Base-by-base conservation (phyloP, 345 rosid genomes). In the Erysimum cheiranthoides region DNA sequence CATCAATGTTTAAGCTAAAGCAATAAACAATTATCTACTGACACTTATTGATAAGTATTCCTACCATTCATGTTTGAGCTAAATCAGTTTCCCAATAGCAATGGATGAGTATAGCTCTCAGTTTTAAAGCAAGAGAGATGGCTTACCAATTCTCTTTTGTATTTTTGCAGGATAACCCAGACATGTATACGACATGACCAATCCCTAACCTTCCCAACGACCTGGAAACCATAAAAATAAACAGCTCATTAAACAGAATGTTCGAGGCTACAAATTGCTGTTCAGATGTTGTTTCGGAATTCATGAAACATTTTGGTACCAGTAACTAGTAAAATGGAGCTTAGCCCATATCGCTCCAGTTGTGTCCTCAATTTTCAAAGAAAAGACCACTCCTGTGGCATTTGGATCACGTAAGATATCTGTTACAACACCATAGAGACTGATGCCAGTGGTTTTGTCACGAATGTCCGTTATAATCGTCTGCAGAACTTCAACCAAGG, bases 391-490 rank as follows among this genome's bases (percentile, higher is more conserved):
- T 64, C 80, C 82, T 46, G 70, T n/a, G 42, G 73, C 70, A n/a
- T 81, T 84, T 70, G 66, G 70, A 78, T 88, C 90, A 66, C 81
- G 53, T 49, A 39, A 73, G 10, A 87, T 65, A 38, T 92, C 92
- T 57, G 72, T 73, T 60, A 92, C 90, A 40, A 88, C 73, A 18
- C 94, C 96, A 75, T 89, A 92, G 49, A 95, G 91, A 81, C 94
- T 90, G 86, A 95, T 66, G 46, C 96, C 84, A 43, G 86, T 82
- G 89, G 92, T 95, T 90, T 89, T 95, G 81, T 87, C 89, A 0
- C 79, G 82, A 73, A 91, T 91, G 70, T 90, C 93, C 2, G 61
- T 68, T 47, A 92, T 82, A 49, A 64, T 84, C 47, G 88, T 77
- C 98, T 95, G 94, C 86, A 84, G 80, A 79, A 79, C 81, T 83